Evolutionary conservation across 73 alveolate species (phyloP), one percentile per base, ranked within the genome.

Genomic region (Stentor roeselii): DNA sequence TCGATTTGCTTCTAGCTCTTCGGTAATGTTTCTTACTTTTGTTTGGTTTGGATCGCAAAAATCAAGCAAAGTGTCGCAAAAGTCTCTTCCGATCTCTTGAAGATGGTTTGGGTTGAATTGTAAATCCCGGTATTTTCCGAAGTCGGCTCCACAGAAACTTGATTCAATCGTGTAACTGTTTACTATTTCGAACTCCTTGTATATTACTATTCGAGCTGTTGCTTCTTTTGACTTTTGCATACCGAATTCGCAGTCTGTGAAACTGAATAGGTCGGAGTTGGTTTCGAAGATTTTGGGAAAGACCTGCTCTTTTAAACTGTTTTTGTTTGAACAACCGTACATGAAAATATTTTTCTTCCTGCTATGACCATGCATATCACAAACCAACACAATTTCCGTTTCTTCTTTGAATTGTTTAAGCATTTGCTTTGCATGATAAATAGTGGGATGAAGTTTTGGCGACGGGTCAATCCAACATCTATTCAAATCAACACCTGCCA

Each of bases 361-460:
- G 27, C 99, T 92, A 91, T 98, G 99, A 4, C 99, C 99, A 85
- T 98, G 99, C 77, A 98, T 88, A 89, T 98, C 99, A 82, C 99
- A 96, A 84, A 88, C 95, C 80, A 98, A 90, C 78, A 94, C 94
- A 40, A 97, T 95, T 40, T 98, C 99, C 83, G 99, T 90, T 50
- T 97, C 98, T 36, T 93, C 99, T 76, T 90, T 88, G 27, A 97
- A 84, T 88, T 97, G 96, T 59, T 97, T 94, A 42, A 98, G 92
- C 96, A 97, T 90, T 93, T 90, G 88, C 78, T 98, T 98, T 2
- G 99, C 93, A 80, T 87, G 87, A 84, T 89, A 95, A 42, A 98
- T 91, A 36, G 98, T 96, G 21, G 99, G 99, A 82, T 98, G 99
- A 60, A 95, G 83, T 84, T 94, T 95, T 82, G 94, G 95, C 82